Base-by-base conservation (phyloP, 2,329 filamentous ascomycete species). In the Fusarium burgessii region DNA sequence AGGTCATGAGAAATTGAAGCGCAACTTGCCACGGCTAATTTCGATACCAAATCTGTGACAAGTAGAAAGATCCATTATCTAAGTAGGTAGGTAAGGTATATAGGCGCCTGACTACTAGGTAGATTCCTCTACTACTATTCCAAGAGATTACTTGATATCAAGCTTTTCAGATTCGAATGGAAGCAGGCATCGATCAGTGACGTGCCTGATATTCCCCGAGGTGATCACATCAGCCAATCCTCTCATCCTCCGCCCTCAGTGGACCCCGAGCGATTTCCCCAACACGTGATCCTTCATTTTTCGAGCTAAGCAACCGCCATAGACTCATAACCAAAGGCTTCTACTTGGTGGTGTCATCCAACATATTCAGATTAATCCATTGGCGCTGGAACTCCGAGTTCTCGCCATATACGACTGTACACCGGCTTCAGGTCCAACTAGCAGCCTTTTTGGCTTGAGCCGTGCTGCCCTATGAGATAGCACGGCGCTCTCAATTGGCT, bases 381-480 rank as follows among this genome's bases (percentile, higher is more conserved):
- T 73, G 68, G 68, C 49, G 50, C 54, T 57, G 58, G 64, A 66
- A 65, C 60, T 45, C 43, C 52, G 42, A 71, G 65, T 66, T 71
- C 60, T 66, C 46, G 63, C 56, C 56, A 60, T 63, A 70, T 58
- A 67, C 41, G 32, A 71, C 57, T 65, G 47, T 25, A 41, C 20
- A 41, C 42, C 58, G 32, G 47, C 61, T 57, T 32, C 13, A 57
- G 25, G 29, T 47, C 49, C 40, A 57, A 25, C 50, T 36, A 42
- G 41, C 50, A 60, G 56, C 62, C 59, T 52, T 23, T 32, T 38
- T 51, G 62, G 57, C 47, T 59, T 62, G 65, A 71, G 68, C 70
- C 69, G 70, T 68, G 72, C 74, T 74, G 64, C 79, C 68, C 70
- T 74, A 81, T 78, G 80, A 79, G 58, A 79, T 77, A 80, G 69